Percentiles rank a stretch among this genome's conserved stretches.
Conservation (phyloP, 176 grass and related monocot genomes). For the Dactylis glomerata region DNA sequence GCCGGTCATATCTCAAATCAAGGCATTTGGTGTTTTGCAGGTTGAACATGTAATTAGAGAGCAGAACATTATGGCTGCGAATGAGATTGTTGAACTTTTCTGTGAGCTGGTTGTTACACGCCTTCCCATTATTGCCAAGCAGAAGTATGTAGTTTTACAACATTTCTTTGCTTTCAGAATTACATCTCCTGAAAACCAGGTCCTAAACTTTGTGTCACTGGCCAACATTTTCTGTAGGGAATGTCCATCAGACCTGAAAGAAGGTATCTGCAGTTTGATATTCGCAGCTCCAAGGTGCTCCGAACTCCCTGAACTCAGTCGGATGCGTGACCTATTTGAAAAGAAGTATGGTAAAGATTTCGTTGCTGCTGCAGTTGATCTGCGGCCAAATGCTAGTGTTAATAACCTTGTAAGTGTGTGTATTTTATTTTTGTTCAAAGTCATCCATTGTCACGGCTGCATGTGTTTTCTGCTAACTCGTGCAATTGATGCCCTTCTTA, state of each 20-base stretch:
- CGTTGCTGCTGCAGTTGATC: constrained; percentile 69
- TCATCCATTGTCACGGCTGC: not conserved
- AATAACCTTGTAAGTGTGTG: constrained; percentile 67
- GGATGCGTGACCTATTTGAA: constrained; percentile 76
- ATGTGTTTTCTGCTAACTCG: constrained; percentile 18
- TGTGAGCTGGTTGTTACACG: constrained; percentile 86
- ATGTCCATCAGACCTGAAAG: constrained; percentile 88
- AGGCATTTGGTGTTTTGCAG: constrained; percentile 36
- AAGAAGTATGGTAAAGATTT: constrained; percentile 98
- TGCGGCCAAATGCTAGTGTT: constrained; percentile 73
- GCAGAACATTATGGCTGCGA: constrained; percentile 82
- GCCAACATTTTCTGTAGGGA: constrained; percentile 49
- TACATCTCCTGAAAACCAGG: not conserved
- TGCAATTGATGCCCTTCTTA: constrained; percentile 31
- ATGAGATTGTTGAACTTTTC: constrained; percentile 94
- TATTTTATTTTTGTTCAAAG: not conserved
- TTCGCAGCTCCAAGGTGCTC: constrained; percentile 96
- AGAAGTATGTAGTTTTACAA: constrained; percentile 59
- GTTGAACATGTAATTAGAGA: constrained; percentile 99
- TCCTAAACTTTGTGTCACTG: constrained; percentile 9
- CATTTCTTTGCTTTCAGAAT: not conserved
- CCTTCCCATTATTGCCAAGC: constrained; percentile 79
- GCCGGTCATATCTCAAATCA: not conserved
- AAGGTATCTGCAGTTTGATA: constrained; percentile 97
- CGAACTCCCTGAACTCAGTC: constrained; percentile 77